Conservation (phyloP, 1,139 yeast species). For the Ogataea hybrid region DNA sequence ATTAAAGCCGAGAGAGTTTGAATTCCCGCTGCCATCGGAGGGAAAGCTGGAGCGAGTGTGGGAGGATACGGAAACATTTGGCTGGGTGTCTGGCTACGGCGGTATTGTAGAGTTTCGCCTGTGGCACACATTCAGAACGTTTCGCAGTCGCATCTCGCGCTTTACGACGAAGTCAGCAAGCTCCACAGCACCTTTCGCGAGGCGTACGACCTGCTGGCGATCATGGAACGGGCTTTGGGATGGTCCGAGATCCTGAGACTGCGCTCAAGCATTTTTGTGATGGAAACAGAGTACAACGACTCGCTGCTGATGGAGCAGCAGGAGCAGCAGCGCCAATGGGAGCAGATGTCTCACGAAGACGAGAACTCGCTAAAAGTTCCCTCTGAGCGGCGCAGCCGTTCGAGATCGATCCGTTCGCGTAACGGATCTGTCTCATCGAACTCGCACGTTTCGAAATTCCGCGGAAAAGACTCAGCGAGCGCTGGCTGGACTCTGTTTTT, state of each 20-base stretch:
- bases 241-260: constrained; percentile 85
- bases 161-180: constrained; percentile 63
- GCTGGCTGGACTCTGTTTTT: constrained; percentile 92
- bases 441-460: constrained; percentile 37
- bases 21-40: constrained; percentile 77
- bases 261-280: constrained; percentile 84
- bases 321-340: constrained; percentile 8
- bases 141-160: constrained; percentile 64
- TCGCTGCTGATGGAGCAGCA: constrained; percentile 19
- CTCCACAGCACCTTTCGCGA: constrained; percentile 75
- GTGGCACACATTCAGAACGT: constrained; percentile 45
- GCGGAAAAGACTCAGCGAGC: constrained; percentile 84
- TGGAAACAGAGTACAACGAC: constrained; percentile 80
- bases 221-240: constrained; percentile 56
- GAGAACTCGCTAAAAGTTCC: constrained; percentile 4
- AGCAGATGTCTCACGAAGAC: constrained; percentile 4
- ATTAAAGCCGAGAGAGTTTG: constrained; percentile 67
- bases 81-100: constrained; percentile 58
- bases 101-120: constrained; percentile 43
- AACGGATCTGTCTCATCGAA: constrained; percentile 22
- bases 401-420: constrained; percentile 30
- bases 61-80: constrained; percentile 39
- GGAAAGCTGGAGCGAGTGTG: constrained; percentile 57
- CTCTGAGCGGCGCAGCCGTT: constrained; percentile 17
- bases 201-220: constrained; percentile 78